Evolutionary conservation across 1,139 yeast genomes (phyloP).

Genomic region (Nakaseomyces delphensis): DNA sequence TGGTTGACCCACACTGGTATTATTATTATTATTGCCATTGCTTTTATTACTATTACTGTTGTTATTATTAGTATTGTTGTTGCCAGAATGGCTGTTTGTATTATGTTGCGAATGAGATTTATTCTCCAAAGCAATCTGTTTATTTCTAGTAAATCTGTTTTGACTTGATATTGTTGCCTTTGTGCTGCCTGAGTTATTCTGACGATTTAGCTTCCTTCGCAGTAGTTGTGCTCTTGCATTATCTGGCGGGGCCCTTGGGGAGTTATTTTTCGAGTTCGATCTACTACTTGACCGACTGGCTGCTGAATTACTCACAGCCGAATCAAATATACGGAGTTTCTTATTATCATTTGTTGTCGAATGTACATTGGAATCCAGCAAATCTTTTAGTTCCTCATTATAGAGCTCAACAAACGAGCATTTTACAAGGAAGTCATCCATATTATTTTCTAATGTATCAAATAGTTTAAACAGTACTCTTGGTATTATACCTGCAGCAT

Average conservation of each 20-base stretch:
- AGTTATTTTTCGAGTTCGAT: slow-evolving; percentile 14
- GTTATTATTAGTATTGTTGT: slow-evolving; percentile 7
- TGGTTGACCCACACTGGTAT: slow-evolving; percentile 8
- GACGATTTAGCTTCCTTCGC: slow-evolving; percentile 4
- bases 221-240: slow-evolving; percentile 4
- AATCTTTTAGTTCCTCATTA: slow-evolving; percentile 62
- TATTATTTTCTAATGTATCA: slow-evolving; percentile 33
- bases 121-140: slow-evolving; percentile 10
- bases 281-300: slow-evolving; percentile 13
- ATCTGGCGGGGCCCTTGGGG: slow-evolving; percentile 14
- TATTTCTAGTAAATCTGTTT: slow-evolving; percentile 5
- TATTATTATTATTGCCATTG: slow-evolving; percentile 6
- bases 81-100: slow-evolving; percentile 11
- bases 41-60: slow-evolving; percentile 3
- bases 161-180: slow-evolving; percentile 2
- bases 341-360: slow-evolving; percentile 19
- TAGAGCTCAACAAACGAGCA: slow-evolving; percentile 68
- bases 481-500: slow-evolving; percentile 62
- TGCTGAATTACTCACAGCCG: slow-evolving; percentile 17
- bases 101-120: slow-evolving; percentile 10
- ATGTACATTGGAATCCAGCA: slow-evolving; percentile 37
- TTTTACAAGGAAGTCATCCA: slow-evolving; percentile 47
- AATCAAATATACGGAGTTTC: slow-evolving; percentile 48
- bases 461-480: slow-evolving; percentile 51
- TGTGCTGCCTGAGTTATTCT: slow-evolving; percentile 4